phyloP scores from a whole-genome alignment of 2,329 filamentous ascomycete species.

The Eutypella sp. region DNA sequence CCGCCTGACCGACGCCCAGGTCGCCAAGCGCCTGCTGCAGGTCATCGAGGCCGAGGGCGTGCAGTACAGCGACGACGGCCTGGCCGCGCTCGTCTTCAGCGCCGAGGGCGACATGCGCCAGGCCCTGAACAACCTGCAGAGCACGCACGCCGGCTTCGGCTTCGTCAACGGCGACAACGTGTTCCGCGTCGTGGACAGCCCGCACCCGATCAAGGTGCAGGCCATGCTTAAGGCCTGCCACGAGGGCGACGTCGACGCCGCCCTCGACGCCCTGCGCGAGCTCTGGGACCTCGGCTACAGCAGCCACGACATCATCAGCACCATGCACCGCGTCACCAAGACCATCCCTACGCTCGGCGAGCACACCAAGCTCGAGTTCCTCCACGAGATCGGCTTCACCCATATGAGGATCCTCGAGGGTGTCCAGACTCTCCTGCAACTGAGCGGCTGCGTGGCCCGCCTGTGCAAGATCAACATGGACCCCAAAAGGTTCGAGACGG shows the following conservation, averaged over 20 bases:
- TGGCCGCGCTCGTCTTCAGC: slow-evolving; percentile 94
- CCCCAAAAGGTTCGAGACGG: slow-evolving; percentile 64
- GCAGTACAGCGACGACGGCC: slow-evolving; percentile 83
- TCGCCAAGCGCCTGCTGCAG: slow-evolving; percentile 85
- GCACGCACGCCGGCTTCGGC: slow-evolving; percentile 86
- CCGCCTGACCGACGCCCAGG: slow-evolving; percentile 84
- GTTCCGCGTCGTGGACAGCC: slow-evolving; percentile 94
- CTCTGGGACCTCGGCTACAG: slow-evolving; percentile 94
- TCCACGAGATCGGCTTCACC: slow-evolving; percentile 97
- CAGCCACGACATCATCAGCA: slow-evolving; percentile 98
- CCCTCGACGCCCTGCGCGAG: slow-evolving; percentile 80
- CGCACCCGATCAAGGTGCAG: slow-evolving; percentile 97
- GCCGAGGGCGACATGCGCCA: slow-evolving; percentile 98
- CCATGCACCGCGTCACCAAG: slow-evolving; percentile 98
- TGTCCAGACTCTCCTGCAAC: slow-evolving; percentile 87
- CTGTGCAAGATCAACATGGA: slow-evolving; percentile 97
- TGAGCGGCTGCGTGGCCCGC: slow-evolving; percentile 87
- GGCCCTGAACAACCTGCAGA: slow-evolving; percentile 97
- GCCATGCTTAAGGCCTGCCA: slow-evolving; percentile 97
- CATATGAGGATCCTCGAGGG: slow-evolving; percentile 99
- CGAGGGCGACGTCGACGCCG: slow-evolving; percentile 83
- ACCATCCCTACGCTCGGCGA: slow-evolving; percentile 88
- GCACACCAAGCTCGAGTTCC: slow-evolving; percentile 93
- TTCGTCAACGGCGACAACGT: slow-evolving; percentile 98
- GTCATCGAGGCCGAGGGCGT: slow-evolving; percentile 92